phyloP scores from a whole-genome alignment of 805 yeast species.

The Teunomyces pallodes region DNA sequence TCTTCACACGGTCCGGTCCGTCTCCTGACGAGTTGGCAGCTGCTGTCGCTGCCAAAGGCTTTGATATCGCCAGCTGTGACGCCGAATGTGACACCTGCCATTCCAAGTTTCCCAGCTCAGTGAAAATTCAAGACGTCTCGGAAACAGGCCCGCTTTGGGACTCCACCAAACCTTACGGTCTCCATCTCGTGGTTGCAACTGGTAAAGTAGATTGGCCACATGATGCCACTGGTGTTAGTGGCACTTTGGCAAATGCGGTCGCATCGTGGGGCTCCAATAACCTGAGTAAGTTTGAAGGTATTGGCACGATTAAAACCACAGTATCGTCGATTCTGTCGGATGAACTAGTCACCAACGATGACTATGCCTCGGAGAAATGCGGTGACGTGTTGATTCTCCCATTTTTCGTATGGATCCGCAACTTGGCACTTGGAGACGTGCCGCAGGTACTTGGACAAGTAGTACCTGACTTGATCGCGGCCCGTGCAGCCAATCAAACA shows the following conservation, averaged over 20 bases:
- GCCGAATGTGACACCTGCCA: conserved; percentile 56
- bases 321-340: conserved; percentile 55
- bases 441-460: conserved; percentile 42
- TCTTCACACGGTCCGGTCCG: neutral
- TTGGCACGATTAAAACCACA: conserved; percentile 45
- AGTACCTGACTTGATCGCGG: conserved; percentile 38
- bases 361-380: conserved; percentile 39
- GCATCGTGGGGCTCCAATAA: conserved; percentile 31
- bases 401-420: conserved; percentile 65
- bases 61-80: conserved; percentile 45
- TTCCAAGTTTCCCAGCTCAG: conserved; percentile 49
- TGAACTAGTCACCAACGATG: conserved; percentile 38
- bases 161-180: conserved; percentile 63
- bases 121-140: conserved; percentile 41
- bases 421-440: conserved; percentile 45
- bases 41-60: conserved; percentile 13
- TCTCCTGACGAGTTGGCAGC: neutral
- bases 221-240: conserved; percentile 52
- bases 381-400: conserved; percentile 72
- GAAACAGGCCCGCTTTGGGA: conserved; percentile 55
- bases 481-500: conserved; percentile 7
- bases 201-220: conserved; percentile 84
- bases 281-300: conserved; percentile 13
- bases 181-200: conserved; percentile 80
- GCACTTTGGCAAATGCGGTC: conserved; percentile 47